phyloP scores from a whole-genome alignment of 2,329 filamentous ascomycete species.

The Fonsecaea multimorphosa region DNA sequence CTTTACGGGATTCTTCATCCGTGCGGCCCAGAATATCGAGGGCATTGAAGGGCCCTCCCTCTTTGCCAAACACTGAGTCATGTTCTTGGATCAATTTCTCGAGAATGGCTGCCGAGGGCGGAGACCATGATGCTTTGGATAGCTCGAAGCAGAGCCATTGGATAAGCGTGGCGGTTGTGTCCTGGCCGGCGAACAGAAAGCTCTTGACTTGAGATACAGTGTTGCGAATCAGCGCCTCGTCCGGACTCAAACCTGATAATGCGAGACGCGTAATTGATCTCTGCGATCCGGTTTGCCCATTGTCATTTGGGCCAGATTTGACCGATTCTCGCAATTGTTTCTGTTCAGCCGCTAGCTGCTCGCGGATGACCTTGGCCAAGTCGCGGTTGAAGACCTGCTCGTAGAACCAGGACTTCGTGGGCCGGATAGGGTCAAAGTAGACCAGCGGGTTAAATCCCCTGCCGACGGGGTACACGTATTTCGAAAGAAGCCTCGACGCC shows the following conservation, averaged over 20 bases:
- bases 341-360: constrained; percentile 24
- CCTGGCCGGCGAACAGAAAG: constrained; percentile 38
- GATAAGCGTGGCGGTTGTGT: constrained; percentile 39
- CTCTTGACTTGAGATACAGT: constrained; percentile 36
- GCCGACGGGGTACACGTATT: constrained; percentile 25
- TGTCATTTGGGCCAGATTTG: not conserved
- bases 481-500: constrained; percentile 22
- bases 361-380: constrained; percentile 24
- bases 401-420: constrained; percentile 32
- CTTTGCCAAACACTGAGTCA: constrained; percentile 56
- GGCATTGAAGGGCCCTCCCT: constrained; percentile 40
- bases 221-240: constrained; percentile 26
- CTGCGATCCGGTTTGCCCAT: constrained; percentile 4
- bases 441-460: constrained; percentile 28
- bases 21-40: constrained; percentile 27
- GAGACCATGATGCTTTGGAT: constrained; percentile 31
- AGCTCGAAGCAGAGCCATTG: constrained; percentile 37
- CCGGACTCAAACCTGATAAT: constrained; percentile 26
- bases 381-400: constrained; percentile 31
- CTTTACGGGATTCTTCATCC: constrained; percentile 44
- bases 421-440: constrained; percentile 28
- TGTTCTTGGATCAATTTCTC: constrained; percentile 57
- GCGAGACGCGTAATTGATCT: constrained; percentile 33
- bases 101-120: constrained; percentile 41
- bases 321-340: not conserved